Percentiles rank a stretch among this genome's conserved stretches.
phyloP scores from a whole-genome alignment of 2,329 filamentous ascomycete genomes.

The Aspergillus clavatus region DNA sequence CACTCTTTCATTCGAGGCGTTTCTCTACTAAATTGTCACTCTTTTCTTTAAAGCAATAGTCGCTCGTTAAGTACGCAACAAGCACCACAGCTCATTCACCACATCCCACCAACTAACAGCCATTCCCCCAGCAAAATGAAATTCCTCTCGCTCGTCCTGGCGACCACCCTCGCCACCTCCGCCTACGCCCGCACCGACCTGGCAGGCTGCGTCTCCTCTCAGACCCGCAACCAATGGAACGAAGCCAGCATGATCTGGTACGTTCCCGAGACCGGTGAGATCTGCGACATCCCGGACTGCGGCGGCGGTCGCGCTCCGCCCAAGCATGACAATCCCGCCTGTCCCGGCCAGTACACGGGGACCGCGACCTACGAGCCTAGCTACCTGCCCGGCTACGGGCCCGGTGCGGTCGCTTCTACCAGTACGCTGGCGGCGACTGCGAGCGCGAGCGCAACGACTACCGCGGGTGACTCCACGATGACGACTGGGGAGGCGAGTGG shows the following conservation, averaged over 20 bases:
- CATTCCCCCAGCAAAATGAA: conserved; percentile 18
- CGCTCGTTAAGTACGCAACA: too few species aligned
- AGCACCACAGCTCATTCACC: too few species aligned
- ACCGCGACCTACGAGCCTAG: conserved; percentile 20
- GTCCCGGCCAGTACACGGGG: conserved; percentile 30
- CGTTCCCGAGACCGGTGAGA: conserved; percentile 59
- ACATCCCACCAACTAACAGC: conserved; percentile 1
- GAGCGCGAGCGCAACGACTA: neutral
- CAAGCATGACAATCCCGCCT: conserved; percentile 60
- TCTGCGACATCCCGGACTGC: conserved; percentile 62
- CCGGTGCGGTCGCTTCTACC: conserved; percentile 15
- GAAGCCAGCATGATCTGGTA: conserved; percentile 46
- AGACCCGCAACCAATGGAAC: conserved; percentile 22
- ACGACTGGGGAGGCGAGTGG: neutral
- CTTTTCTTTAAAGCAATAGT: neutral
- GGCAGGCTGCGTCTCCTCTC: conserved; percentile 21
- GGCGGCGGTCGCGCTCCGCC: conserved; percentile 62
- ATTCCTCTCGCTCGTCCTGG: conserved; percentile 15
- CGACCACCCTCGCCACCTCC: conserved; percentile 12
- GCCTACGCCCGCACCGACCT: conserved; percentile 22
- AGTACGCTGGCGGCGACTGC: conserved; percentile 1
- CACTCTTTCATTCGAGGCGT: neutral
- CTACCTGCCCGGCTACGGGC: conserved; percentile 21
- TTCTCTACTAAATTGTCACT: neutral
- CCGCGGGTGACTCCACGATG: neutral